A percentile compares a stretch with the other conserved stretches of the same genome.
Conservation (phyloP, 495 filamentous ascomycete genomes). For the Neurospora tetrasperma region DNA sequence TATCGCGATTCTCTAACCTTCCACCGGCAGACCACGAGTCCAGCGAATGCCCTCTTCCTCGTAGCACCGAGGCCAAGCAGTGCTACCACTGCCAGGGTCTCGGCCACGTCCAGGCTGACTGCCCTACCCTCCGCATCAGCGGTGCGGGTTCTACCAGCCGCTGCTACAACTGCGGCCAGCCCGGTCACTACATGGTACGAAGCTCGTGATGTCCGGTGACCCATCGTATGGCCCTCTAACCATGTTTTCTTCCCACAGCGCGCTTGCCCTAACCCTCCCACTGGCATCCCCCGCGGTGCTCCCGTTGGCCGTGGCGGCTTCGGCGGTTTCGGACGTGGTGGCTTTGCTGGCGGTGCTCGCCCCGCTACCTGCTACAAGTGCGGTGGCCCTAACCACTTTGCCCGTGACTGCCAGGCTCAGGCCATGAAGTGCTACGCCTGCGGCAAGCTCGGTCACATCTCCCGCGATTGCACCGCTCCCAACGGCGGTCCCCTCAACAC, state of each 20-base stretch:
- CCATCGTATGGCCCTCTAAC: conserved; percentile 9
- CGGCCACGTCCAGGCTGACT: conserved; percentile 98
- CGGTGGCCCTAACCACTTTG: conserved; percentile 97
- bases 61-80: conserved; percentile 97
- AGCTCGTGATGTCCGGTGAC: neutral
- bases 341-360: conserved; percentile 57
- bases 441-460: conserved; percentile 97
- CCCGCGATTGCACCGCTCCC: conserved; percentile 91
- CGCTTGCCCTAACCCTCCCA: conserved; percentile 65
- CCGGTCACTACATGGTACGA: conserved; percentile 67
- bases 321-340: conserved; percentile 48
- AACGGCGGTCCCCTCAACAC: conserved; percentile 94
- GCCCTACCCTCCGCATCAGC: conserved; percentile 89
- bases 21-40: conserved; percentile 79
- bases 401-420: conserved; percentile 97
- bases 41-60: conserved; percentile 88
- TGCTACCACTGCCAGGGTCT: conserved; percentile 99
- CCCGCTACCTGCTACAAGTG: conserved; percentile 98
- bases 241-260: conserved; percentile 41
- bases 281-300: conserved; percentile 52
- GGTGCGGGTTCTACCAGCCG: conserved; percentile 66
- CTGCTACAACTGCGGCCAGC: conserved; percentile 92
- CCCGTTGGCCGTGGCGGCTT: conserved; percentile 59
- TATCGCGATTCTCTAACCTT: conserved; percentile 18
- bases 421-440: conserved; percentile 99